Evolutionary conservation across 345 rosid species (phyloP).

Genomic region (Tarenaya hassleriana): DNA sequence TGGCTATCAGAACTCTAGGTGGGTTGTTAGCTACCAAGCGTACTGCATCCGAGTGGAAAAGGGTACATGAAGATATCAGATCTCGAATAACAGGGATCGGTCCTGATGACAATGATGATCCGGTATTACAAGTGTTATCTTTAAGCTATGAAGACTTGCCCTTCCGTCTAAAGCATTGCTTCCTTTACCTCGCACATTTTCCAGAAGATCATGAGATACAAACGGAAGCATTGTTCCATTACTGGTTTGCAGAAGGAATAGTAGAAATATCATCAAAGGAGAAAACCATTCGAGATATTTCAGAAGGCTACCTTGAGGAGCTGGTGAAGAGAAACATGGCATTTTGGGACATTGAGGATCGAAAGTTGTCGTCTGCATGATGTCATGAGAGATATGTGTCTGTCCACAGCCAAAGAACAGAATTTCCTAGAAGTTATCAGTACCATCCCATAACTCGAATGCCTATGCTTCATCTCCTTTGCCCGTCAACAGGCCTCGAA

Average conservation of each 20-base stretch:
- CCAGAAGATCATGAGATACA: conserved; percentile 34
- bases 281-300: conserved; percentile 23
- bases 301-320: conserved; percentile 22
- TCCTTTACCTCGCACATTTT: conserved; percentile 19
- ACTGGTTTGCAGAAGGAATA: conserved; percentile 48
- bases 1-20: conserved; percentile 13
- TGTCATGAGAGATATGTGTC: conserved; percentile 21
- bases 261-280: conserved; percentile 2
- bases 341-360: conserved; percentile 19
- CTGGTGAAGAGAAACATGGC: conserved; percentile 34
- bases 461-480: neutral
- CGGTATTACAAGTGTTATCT: conserved; percentile 14
- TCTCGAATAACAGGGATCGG: neutral
- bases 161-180: no score
- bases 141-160: conserved; percentile 26
- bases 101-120: conserved; percentile 5
- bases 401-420: conserved; percentile 26
- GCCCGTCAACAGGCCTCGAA: conserved; percentile 19
- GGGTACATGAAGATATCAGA: no score
- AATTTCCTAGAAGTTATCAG: conserved; percentile 10
- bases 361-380: conserved; percentile 24
- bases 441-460: neutral
- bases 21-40: neutral
- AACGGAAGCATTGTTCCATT: conserved; percentile 25
- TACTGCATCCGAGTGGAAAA: no score